Conservation (phyloP, 139 green algal genomes). For the Gonium pectorale region DNA sequence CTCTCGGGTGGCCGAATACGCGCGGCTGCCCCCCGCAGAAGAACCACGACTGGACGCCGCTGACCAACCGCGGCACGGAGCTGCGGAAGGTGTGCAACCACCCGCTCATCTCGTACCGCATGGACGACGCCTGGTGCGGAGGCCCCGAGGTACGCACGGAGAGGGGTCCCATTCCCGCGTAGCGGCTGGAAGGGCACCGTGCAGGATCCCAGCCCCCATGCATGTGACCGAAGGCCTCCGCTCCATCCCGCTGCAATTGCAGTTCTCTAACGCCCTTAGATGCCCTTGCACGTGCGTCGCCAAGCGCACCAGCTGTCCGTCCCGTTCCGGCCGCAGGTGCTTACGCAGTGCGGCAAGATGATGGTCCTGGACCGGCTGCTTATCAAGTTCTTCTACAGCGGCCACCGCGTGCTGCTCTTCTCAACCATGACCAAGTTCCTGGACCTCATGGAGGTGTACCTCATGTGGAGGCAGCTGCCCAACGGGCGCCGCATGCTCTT, state of each 20-base stretch:
- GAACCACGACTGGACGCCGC: slow-evolving; percentile 69
- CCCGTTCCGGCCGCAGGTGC: background rate
- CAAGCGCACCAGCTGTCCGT: no score
- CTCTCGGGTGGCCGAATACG: background rate
- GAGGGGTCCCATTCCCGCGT: no score
- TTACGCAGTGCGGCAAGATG: slow-evolving; percentile 93
- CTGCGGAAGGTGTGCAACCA: slow-evolving; percentile 98
- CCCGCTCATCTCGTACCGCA: slow-evolving; percentile 89
- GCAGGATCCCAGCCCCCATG: no score
- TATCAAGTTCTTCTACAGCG: slow-evolving; percentile 81
- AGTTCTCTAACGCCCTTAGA: no score
- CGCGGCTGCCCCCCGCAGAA: slow-evolving; percentile 26
- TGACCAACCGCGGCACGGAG: slow-evolving; percentile 97
- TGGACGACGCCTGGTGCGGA: slow-evolving; percentile 57
- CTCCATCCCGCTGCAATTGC: no score
- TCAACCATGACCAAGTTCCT: slow-evolving; percentile 86
- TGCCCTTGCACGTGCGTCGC: no score
- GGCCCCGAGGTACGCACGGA: slow-evolving; percentile 27
- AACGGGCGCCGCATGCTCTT: slow-evolving; percentile 47
- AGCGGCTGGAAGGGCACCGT: no score
- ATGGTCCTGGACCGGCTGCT: slow-evolving; percentile 91
- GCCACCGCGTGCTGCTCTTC: slow-evolving; percentile 90
- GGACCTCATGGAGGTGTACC: slow-evolving; percentile 84
- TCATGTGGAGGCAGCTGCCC: slow-evolving; percentile 71
- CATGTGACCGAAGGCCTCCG: no score